These are phyloP conservation scores for Borovskyia barvae DNA, from an alignment of 208 protist genomes.

Conservation along the genomic window DNA sequence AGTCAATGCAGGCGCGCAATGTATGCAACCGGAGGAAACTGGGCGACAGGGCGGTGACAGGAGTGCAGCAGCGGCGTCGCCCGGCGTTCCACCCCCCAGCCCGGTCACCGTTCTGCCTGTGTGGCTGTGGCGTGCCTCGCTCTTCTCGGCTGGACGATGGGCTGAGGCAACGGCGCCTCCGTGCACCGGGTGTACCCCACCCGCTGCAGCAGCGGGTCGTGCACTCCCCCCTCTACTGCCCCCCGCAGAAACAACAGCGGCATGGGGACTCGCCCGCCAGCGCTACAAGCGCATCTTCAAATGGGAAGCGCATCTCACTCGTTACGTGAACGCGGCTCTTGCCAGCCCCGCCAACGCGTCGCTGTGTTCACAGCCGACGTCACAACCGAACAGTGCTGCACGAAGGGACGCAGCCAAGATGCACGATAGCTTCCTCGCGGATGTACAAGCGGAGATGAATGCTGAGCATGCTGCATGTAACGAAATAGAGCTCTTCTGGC, in stretches of 20 bases:
- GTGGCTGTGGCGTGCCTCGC: conserved; percentile 17
- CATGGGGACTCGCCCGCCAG: conserved; percentile 1
- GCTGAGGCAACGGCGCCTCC: too few species aligned
- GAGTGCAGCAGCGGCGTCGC: not conserved
- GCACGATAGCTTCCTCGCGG: not conserved
- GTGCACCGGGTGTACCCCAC: too few species aligned
- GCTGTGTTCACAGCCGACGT: not conserved
- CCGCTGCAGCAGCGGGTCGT: too few species aligned
- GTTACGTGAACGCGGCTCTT: conserved; percentile 7
- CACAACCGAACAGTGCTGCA: not conserved
- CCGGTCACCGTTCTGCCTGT: conserved; percentile 9
- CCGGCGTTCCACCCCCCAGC: not conserved
- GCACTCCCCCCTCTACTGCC: too few species aligned
- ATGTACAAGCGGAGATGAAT: conserved; percentile 4
- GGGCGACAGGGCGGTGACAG: not conserved
- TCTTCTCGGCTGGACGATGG: too few species aligned
- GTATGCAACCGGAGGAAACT: not conserved
- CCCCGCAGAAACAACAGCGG: not conserved
- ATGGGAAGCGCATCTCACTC: conserved; percentile 20
- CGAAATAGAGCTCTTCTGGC: conserved; percentile 15
- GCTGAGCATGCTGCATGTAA: conserved; percentile 15
- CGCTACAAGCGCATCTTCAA: conserved; percentile 10
- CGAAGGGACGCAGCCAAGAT: not conserved
- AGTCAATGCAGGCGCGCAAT: too few species aligned
- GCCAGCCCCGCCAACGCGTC: not conserved